Conservation (phyloP, 1,139 yeast genomes). For the Magnusiomyces sp. region DNA sequence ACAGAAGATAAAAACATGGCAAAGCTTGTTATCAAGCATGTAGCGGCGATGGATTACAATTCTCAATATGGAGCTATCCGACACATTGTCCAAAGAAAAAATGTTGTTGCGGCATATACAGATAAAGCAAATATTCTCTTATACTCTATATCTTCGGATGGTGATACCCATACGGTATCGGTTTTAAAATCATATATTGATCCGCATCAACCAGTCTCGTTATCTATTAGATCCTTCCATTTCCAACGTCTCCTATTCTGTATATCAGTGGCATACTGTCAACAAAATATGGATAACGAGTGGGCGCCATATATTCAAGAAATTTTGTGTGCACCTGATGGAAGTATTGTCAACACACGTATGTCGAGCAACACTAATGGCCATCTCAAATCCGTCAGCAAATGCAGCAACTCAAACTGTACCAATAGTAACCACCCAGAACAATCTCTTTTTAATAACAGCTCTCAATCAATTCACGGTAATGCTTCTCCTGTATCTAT, state of each 20-base stretch:
- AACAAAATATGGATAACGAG: conserved; percentile 9
- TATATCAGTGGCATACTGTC: conserved; percentile 13
- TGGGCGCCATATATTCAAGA: conserved; percentile 15
- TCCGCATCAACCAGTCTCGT: conserved; percentile 12
- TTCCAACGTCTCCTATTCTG: conserved; percentile 9
- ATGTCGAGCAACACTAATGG: conserved; percentile 8
- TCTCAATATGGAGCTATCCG: conserved; percentile 9
- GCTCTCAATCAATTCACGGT: background rate
- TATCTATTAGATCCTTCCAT: conserved; percentile 10
- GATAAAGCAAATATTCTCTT: conserved; percentile 11
- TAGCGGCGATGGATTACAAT: conserved; percentile 9
- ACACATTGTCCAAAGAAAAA: conserved; percentile 13
- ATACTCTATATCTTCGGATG: conserved; percentile 11
- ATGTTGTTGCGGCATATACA: conserved; percentile 13
- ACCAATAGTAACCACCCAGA: too few species aligned
- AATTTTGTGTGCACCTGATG: conserved; percentile 12
- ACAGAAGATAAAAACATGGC: background rate
- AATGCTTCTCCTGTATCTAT: conserved; percentile 6
- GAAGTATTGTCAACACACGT: conserved; percentile 13
- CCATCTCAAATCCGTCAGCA: too few species aligned
- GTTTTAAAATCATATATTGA: conserved; percentile 12
- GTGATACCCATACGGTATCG: conserved; percentile 11
- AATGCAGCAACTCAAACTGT: too few species aligned
- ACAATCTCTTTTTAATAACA: too few species aligned
- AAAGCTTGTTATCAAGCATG: conserved; percentile 6